These are phyloP conservation scores for Crithidia brevicula DNA, from an alignment of 208 protist genomes.

Conservation along the genomic window DNA sequence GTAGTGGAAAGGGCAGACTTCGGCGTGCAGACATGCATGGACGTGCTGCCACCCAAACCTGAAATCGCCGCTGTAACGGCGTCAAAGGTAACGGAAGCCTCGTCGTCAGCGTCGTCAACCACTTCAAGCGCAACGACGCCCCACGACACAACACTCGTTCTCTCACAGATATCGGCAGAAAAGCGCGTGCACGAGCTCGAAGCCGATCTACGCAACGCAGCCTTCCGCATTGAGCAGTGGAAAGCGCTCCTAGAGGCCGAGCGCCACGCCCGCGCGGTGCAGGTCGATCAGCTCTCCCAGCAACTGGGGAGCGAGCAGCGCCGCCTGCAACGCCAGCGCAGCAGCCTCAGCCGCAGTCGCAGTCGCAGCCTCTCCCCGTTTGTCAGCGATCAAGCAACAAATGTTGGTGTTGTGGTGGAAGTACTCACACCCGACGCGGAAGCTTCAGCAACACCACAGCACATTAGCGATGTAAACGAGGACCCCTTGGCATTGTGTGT, in stretches of 20 bases:
- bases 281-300: constrained; percentile 37
- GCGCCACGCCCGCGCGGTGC: constrained; percentile 36
- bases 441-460: background rate
- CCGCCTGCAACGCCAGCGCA: background rate
- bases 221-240: constrained; percentile 41
- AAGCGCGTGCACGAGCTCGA: constrained; percentile 28
- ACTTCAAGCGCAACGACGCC: background rate
- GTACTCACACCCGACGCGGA: background rate
- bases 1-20: background rate
- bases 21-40: background rate
- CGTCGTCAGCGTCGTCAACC: background rate
- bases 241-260: constrained; percentile 35
- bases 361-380: constrained; percentile 15
- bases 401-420: background rate
- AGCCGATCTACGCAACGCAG: constrained; percentile 33
- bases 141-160: background rate
- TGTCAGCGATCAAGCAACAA: background rate
- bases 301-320: constrained; percentile 35
- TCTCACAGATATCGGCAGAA: background rate
- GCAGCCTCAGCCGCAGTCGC: constrained; percentile 8
- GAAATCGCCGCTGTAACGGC: background rate
- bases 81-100: background rate
- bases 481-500: too few relatives aligned
- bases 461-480: too few relatives aligned
- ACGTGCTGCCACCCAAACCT: too few relatives aligned